Evolutionary conservation across 345 rosid genomes (phyloP).

Genomic region (Rubroshorea leprosula): DNA sequence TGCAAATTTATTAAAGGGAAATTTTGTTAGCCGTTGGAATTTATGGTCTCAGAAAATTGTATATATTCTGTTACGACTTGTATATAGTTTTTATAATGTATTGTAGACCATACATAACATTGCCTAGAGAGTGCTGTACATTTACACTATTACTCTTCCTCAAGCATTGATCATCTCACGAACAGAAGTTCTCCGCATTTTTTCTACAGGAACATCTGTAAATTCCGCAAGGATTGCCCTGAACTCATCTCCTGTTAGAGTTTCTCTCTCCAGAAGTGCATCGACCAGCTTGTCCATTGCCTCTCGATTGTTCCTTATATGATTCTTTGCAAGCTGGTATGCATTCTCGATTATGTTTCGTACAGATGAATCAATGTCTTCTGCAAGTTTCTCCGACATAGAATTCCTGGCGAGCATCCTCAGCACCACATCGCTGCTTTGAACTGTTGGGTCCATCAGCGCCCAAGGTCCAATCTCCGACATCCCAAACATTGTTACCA

Average conservation of each 20-base stretch:
- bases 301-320: slow-evolving; percentile 48
- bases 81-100: too few relatives aligned
- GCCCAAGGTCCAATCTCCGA: slow-evolving; percentile 75
- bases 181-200: slow-evolving; percentile 20
- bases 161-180: slow-evolving; percentile 37
- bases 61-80: too few relatives aligned
- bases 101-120: too few relatives aligned
- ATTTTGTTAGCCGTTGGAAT: too few relatives aligned
- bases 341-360: slow-evolving; percentile 40
- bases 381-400: slow-evolving; percentile 65
- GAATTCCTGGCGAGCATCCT: slow-evolving; percentile 62
- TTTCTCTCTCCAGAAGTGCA: slow-evolving; percentile 63
- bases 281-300: slow-evolving; percentile 75
- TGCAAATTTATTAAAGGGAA: too few relatives aligned
- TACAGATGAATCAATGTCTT: slow-evolving; percentile 52
- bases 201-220: slow-evolving; percentile 22
- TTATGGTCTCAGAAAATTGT: too few relatives aligned
- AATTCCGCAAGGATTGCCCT: slow-evolving; percentile 52
- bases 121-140: too few relatives aligned
- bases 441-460: slow-evolving; percentile 43
- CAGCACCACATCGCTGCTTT: slow-evolving; percentile 49
- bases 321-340: slow-evolving; percentile 51
- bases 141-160: neutral
- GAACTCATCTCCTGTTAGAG: slow-evolving; percentile 60
- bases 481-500: slow-evolving; percentile 80